Conservation (phyloP, 2,329 filamentous ascomycete genomes). For the Colletotrichum cereale region DNA sequence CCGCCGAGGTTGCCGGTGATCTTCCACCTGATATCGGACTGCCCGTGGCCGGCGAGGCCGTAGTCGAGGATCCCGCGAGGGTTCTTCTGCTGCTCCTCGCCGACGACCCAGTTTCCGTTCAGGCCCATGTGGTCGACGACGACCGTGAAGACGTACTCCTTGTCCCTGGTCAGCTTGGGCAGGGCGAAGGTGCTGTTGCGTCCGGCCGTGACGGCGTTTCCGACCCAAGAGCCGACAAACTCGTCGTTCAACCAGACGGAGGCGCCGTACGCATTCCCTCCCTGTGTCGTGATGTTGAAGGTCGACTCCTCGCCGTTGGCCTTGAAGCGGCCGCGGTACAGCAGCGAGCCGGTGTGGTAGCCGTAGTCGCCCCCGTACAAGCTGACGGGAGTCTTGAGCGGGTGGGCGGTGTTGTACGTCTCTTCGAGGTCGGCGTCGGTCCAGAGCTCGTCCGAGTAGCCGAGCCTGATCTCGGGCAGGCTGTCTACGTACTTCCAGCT, state of each 20-base stretch:
- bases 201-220: constrained; percentile 60
- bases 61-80: constrained; percentile 71
- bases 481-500: constrained; percentile 43
- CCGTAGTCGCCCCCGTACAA: constrained; percentile 79
- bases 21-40: constrained; percentile 68
- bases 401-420: constrained; percentile 43
- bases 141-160: constrained; percentile 71
- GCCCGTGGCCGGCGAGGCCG: constrained; percentile 59
- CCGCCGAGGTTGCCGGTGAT: constrained; percentile 72
- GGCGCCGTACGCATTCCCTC: constrained; percentile 74
- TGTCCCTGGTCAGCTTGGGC: constrained; percentile 62
- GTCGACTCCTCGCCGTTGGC: constrained; percentile 68
- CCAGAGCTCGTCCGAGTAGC: constrained; percentile 57
- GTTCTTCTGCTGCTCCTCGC: constrained; percentile 68
- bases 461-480: constrained; percentile 41
- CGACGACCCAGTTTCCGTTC: constrained; percentile 71
- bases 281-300: constrained; percentile 69
- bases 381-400: constrained; percentile 69
- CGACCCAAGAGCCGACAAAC: constrained; percentile 73
- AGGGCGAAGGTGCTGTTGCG: constrained; percentile 68
- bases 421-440: constrained; percentile 54
- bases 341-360: constrained; percentile 72
- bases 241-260: constrained; percentile 72
- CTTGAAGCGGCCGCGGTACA: constrained; percentile 76
- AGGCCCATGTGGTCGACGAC: constrained; percentile 78